Base-by-base conservation (phyloP, 2,329 filamentous ascomycete species). In the Pestalotiopsis sp. region DNA sequence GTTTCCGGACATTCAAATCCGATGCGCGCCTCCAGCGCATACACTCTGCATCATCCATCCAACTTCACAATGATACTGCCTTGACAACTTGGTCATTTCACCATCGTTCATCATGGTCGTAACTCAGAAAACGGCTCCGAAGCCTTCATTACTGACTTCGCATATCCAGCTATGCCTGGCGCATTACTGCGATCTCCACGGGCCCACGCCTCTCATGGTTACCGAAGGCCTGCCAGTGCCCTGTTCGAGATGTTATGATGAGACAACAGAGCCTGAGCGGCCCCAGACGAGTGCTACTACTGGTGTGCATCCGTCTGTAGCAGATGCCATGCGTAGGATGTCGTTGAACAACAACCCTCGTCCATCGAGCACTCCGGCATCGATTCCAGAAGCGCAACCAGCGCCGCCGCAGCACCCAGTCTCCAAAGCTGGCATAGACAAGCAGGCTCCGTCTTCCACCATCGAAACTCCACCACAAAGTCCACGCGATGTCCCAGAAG, bases 131-230 rank as follows among this genome's bases (percentile, higher is more conserved):
- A 71, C 71, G 61, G 70, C 73, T 56, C 63, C 71, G 38, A 66
- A 73, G 58, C 73, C 75, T 49, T 72, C 76, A 41, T 70, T 82
- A 77, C 82, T 85, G 75, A 85, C 78, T 25, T 75, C 78, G 17
- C 74, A 77, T 64, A 72, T 89, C 69, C 86, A 92, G 90, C 82
- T 92, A 77, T 91, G 89, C 78, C 84, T 92, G 74, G 90, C 90
- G 75, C 90, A 92, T 78, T 92, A 91, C 77, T 92, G 90, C 84
- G 90, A 92, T 78, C 84, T 88, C 71, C 90, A 92, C 80, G 90
- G 90, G 71, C 90, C 90, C 63, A 92, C 90, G 61, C 90, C 90
- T 64, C 79, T 92, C 69, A 91, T 92, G 87, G 90, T 91, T 75
- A 92, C 90, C 45, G 89, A 92, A 77, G 89, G 89, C 63, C 80